These are phyloP conservation scores for Microsporum canis DNA, from an alignment of 2,329 filamentous ascomycete species.

Conservation along the genomic window DNA sequence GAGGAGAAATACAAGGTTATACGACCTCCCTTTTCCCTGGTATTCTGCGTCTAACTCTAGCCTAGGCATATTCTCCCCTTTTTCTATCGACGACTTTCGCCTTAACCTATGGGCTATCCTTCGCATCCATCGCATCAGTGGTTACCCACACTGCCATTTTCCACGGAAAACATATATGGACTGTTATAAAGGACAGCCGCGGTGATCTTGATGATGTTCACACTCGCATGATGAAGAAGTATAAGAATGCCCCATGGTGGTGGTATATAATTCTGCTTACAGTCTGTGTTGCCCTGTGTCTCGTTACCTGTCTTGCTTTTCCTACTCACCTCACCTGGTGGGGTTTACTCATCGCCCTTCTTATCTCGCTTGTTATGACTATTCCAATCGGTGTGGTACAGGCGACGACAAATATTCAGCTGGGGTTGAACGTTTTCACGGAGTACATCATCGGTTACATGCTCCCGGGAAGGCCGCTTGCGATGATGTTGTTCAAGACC, in stretches of 20 bases:
- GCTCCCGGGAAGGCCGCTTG: slow-evolving; percentile 57
- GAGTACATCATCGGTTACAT: slow-evolving; percentile 65
- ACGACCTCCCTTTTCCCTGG: background rate
- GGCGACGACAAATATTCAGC: slow-evolving; percentile 55
- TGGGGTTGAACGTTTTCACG: slow-evolving; percentile 61
- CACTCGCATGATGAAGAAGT: slow-evolving; percentile 46
- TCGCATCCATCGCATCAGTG: slow-evolving; percentile 58
- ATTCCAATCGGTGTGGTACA: slow-evolving; percentile 53
- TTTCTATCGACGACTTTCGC: slow-evolving; percentile 62
- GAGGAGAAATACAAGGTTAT: slow-evolving; percentile 53
- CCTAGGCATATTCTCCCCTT: slow-evolving; percentile 26
- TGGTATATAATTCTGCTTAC: slow-evolving; percentile 44
- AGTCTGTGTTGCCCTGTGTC: slow-evolving; percentile 40
- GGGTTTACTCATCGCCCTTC: slow-evolving; percentile 56
- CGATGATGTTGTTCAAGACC: slow-evolving; percentile 70
- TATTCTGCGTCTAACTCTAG: background rate
- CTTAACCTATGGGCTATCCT: slow-evolving; percentile 58
- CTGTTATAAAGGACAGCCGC: slow-evolving; percentile 42
- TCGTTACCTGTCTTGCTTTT: slow-evolving; percentile 42
- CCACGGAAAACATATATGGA: slow-evolving; percentile 56
- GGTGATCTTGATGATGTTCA: slow-evolving; percentile 45
- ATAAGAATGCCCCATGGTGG: slow-evolving; percentile 45
- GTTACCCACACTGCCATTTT: slow-evolving; percentile 58
- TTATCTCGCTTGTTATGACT: slow-evolving; percentile 52
- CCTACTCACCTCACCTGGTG: slow-evolving; percentile 61